Evolutionary conservation across 768 basidiomycete species (phyloP).

Genomic region (Lentinula boryana): DNA sequence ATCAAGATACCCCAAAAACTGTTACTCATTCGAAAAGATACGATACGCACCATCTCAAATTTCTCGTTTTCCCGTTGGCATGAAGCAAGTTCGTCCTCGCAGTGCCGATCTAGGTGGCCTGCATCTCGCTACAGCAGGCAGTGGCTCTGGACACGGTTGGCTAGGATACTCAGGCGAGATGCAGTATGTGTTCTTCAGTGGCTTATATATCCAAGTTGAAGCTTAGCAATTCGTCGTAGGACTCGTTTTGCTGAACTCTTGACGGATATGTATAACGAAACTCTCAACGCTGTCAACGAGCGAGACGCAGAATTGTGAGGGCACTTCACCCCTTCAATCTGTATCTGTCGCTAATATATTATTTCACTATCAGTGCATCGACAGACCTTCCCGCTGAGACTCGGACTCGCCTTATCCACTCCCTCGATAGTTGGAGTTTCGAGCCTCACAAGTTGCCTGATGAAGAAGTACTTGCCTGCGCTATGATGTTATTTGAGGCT

Average conservation of each 20-base stretch:
- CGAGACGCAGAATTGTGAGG: constrained; percentile 40
- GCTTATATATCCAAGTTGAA: not conserved
- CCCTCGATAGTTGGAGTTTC: constrained; percentile 82
- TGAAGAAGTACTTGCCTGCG: constrained; percentile 77
- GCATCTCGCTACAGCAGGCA: constrained; percentile 64
- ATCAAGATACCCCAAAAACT: not conserved
- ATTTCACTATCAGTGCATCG: constrained; percentile 30
- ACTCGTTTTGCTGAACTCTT: constrained; percentile 77
- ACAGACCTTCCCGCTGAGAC: constrained; percentile 40
- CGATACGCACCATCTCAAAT: constrained; percentile 7
- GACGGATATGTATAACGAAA: constrained; percentile 80
- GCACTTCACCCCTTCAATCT: not conserved
- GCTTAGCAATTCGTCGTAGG: constrained; percentile 16
- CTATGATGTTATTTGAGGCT: constrained; percentile 82
- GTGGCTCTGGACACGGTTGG: constrained; percentile 67
- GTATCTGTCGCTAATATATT: not conserved
- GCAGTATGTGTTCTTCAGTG: constrained; percentile 9
- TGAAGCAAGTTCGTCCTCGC: constrained; percentile 35
- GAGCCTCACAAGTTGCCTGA: constrained; percentile 81
- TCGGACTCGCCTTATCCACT: constrained; percentile 57
- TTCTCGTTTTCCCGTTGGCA: not conserved
- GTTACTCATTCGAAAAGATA: not conserved
- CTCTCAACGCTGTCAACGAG: constrained; percentile 63
- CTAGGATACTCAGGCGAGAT: constrained; percentile 32
- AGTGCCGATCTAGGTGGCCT: constrained; percentile 91